Evolutionary conservation across 2,329 filamentous ascomycete species (phyloP).

Genomic region (Aspergillus sp.): DNA sequence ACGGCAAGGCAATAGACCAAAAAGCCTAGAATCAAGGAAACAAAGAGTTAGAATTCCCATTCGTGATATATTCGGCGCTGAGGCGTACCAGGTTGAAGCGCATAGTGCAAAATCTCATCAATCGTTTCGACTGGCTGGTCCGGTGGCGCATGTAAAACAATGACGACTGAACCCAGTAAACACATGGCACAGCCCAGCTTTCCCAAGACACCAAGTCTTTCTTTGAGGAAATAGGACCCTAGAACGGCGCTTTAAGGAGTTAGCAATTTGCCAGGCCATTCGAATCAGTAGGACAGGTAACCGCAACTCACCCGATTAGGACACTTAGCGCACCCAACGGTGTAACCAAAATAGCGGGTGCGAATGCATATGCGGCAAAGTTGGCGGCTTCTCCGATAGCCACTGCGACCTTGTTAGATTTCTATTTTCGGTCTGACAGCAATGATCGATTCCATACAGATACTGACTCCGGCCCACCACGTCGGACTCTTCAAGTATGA

Average conservation of each 20-base stretch:
- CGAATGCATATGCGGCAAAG: conserved; percentile 97
- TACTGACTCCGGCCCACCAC: conserved; percentile 95
- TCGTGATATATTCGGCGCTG: background rate
- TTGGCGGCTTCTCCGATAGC: conserved; percentile 92
- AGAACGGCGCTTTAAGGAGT: conserved; percentile 67
- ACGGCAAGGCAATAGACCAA: conserved; percentile 81
- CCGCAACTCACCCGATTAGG: conserved; percentile 70
- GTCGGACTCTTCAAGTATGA: conserved; percentile 91
- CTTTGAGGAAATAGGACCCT: conserved; percentile 89
- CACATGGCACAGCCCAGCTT: conserved; percentile 96
- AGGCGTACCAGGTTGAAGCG: conserved; percentile 78
- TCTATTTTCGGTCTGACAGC: background rate
- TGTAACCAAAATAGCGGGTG: conserved; percentile 96
- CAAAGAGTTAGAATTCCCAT: background rate
- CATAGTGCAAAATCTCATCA: conserved; percentile 86
- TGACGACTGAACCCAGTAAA: conserved; percentile 92
- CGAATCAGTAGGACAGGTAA: background rate
- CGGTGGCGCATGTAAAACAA: conserved; percentile 93
- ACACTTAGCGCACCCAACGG: conserved; percentile 92
- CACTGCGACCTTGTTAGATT: conserved; percentile 57
- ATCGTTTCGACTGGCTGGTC: conserved; percentile 90
- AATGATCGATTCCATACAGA: conserved; percentile 61
- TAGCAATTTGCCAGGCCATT: conserved; percentile 14
- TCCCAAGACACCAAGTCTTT: conserved; percentile 84
- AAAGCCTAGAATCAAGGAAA: conserved; percentile 66